phyloP scores from a whole-genome alignment of 805 yeast species.

The Ascoidea tarda region DNA sequence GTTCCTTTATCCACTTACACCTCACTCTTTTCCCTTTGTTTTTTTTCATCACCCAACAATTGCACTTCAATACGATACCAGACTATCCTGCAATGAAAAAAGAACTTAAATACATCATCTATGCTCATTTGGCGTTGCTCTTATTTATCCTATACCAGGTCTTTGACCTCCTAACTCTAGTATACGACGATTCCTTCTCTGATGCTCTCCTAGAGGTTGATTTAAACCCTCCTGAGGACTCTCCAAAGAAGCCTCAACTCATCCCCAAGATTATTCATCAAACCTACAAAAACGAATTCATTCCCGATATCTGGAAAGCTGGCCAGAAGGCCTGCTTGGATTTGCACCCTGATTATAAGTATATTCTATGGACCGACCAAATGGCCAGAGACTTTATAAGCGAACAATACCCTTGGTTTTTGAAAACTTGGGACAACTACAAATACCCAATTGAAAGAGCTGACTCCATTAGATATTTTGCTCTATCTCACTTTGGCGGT shows the following conservation, averaged over 20 bases:
- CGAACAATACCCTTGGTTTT: slow-evolving; percentile 77
- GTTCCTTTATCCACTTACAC: not conserved
- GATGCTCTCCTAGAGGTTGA: slow-evolving; percentile 55
- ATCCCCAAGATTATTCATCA: slow-evolving; percentile 91
- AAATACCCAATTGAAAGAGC: slow-evolving; percentile 79
- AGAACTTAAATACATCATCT: slow-evolving; percentile 47
- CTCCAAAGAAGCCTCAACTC: slow-evolving; percentile 30
- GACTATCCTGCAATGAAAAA: slow-evolving; percentile 21
- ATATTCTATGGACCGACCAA: slow-evolving; percentile 83
- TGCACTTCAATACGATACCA: not conserved
- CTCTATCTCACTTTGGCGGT: slow-evolving; percentile 75
- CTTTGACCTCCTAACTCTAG: slow-evolving; percentile 57
- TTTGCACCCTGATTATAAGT: slow-evolving; percentile 77
- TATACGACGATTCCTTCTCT: slow-evolving; percentile 55
- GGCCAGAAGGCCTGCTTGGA: slow-evolving; percentile 70
- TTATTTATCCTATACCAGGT: slow-evolving; percentile 44
- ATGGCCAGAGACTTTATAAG: slow-evolving; percentile 67
- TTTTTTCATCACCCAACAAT: not conserved
- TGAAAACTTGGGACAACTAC: slow-evolving; percentile 64
- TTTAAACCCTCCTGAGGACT: slow-evolving; percentile 35
- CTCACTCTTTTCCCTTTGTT: not conserved
- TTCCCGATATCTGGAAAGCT: slow-evolving; percentile 71
- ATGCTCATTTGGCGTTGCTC: slow-evolving; percentile 43
- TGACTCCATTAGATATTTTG: slow-evolving; percentile 82
- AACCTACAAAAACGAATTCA: slow-evolving; percentile 66